Evolutionary conservation across 1,284 basidiomycete species (phyloP).

Genomic region (Flammula alnicola): DNA sequence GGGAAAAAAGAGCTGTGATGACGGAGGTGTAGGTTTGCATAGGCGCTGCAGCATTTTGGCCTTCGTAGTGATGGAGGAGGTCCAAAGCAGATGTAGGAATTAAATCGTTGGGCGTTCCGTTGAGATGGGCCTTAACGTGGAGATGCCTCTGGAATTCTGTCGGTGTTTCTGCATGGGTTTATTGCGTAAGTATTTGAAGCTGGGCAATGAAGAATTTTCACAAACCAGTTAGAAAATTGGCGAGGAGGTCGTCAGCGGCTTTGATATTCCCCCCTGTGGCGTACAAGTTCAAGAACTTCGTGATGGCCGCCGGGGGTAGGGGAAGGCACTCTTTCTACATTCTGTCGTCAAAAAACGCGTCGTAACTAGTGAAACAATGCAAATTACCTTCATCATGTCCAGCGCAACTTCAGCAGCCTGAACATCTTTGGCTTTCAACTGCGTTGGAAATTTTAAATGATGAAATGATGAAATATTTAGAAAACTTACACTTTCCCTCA

Average conservation of each 20-base stretch:
- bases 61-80: constrained; percentile 70
- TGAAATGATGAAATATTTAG: constrained; percentile 2
- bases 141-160: constrained; percentile 66
- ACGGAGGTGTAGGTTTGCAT: constrained; percentile 68
- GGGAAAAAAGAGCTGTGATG: constrained; percentile 65
- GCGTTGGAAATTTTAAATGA: constrained; percentile 1
- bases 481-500: constrained; percentile 42
- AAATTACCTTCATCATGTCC: constrained; percentile 56
- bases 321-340: constrained; percentile 42
- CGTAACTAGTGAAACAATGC: background rate
- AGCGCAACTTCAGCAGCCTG: constrained; percentile 39
- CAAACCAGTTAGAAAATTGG: constrained; percentile 48
- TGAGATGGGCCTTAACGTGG: constrained; percentile 66
- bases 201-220: background rate
- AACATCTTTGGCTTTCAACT: constrained; percentile 39
- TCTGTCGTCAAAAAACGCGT: background rate
- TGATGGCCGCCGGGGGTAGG: constrained; percentile 45
- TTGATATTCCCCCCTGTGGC: constrained; percentile 50
- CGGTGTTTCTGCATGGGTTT: constrained; percentile 40
- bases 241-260: constrained; percentile 51
- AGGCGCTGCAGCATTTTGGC: constrained; percentile 58
- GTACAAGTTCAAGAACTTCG: constrained; percentile 53
- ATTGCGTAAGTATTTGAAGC: constrained; percentile 6
- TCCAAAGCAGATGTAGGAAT: constrained; percentile 62
- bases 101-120: constrained; percentile 39